Evolutionary conservation across 306 rosid species (phyloP), one percentile per base, ranked within the genome.

Genomic region (Clitoria ternatea): DNA sequence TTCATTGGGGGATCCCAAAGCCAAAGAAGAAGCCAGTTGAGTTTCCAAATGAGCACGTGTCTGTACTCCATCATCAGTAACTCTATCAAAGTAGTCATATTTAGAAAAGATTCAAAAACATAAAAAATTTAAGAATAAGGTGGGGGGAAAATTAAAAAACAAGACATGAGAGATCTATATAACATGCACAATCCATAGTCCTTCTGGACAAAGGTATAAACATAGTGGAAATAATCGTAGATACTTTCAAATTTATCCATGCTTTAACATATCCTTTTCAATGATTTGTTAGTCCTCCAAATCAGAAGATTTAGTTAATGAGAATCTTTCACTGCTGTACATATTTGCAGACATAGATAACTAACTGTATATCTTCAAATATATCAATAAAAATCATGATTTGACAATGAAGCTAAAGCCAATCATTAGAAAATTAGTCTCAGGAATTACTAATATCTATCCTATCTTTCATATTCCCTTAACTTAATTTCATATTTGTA

Each of bases 41-140:
- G 92, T 81, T 79, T 94, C 99, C 81, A 94, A 84, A 79, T 94
- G 99, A 72, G 99, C 96, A 49, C 99, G 96, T 63, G 99, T 94
- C 86, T 94, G 97, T 70, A 82, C 87, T 39, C 99, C 99, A 73
- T 94, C 96, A 61, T 91, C 99, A 7, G 99, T 94, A 52, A 91
- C 87, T 81, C 99, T 94, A 81, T 17, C 79, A 80, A 26, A 61
- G 63, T 17, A 70, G 72, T 73, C 71, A 14, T 22, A 29, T 43
- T 78, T 57, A 74, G 40, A 56, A 73, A 55, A 5, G 26, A 26
- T 13, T 71, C 26, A 27, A 36, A 53, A 52, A 59, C 30, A 20
- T 42, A 12, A 45, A 23, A 47, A 74, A 57, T 17, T 56, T 54
- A 24, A 22, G 45, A 19, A 37, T 63, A 45, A 24, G 9, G 20